These are phyloP conservation scores for Botrytis pseudocinerea DNA, from an alignment of 2,329 filamentous ascomycete genomes.

Conservation along the genomic window DNA sequence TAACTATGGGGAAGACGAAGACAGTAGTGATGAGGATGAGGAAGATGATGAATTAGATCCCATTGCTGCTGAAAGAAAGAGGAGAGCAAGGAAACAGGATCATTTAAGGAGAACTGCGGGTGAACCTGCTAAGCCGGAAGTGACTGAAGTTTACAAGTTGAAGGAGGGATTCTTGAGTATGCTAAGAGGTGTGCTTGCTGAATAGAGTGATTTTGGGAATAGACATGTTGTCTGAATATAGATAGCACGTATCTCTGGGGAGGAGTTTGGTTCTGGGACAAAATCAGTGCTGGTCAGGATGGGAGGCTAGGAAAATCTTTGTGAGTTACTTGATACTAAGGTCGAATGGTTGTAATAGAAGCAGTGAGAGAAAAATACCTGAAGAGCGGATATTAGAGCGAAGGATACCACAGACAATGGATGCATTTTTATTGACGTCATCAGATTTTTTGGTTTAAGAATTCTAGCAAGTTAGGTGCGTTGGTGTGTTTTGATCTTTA, in stretches of 20 bases:
- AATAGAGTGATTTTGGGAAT: conserved; percentile 48
- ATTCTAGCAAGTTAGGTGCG: background rate
- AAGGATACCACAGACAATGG: background rate
- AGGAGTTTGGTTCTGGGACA: background rate
- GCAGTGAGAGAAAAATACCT: background rate
- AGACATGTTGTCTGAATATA: background rate
- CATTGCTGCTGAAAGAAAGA: conserved; percentile 80
- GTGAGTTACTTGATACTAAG: background rate
- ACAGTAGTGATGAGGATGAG: conserved; percentile 62
- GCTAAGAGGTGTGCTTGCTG: conserved; percentile 77
- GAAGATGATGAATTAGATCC: conserved; percentile 80
- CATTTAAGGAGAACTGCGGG: conserved; percentile 77
- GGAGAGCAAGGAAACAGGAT: conserved; percentile 76
- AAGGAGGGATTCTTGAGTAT: conserved; percentile 78
- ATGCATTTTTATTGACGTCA: background rate
- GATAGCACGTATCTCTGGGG: background rate
- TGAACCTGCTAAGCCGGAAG: conserved; percentile 76
- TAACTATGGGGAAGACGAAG: conserved; percentile 71
- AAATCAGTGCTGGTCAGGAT: background rate
- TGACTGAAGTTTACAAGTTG: conserved; percentile 79
- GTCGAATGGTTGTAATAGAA: background rate
- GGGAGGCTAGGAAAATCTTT: background rate
- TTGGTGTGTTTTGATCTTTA: background rate
- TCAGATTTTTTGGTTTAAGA: background rate
- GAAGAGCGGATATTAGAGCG: background rate